Evolutionary conservation across 2,329 filamentous ascomycete genomes (phyloP), one percentile per base, ranked within the genome.

Genomic region (Pseudocercospora vitis): DNA sequence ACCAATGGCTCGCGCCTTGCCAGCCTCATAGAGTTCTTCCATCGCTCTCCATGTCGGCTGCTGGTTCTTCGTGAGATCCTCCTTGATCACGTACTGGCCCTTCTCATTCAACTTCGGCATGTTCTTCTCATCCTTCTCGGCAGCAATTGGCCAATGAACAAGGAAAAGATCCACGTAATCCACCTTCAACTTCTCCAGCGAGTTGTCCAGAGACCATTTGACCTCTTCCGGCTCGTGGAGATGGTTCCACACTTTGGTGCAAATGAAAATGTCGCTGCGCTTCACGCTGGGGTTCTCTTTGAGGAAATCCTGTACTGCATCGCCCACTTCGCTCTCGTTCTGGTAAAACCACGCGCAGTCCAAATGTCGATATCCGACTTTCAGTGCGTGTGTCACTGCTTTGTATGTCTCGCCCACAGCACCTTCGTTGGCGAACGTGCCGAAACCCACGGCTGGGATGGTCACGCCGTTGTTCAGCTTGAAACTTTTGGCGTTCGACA

Each of bases 401-500:
- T 73, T 76, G 74, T 84, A 83, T 39, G 79, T 79, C 73, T 83
- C 80, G 32, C 81, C 81, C 60, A 76, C 74, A 57, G 75, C 68
- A 52, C 83, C 85, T 72, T 88, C 85, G 69, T 80, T 87, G 68
- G 82, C 80, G 65, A 85, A 86, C 62, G 83, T 86, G 62, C 83
- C 83, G 63, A 86, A 86, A 21, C 83, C 83, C 26, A 86, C 72
- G 44, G 76, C 82, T 56, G 83, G 83, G 61, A 86, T 82, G 67
- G 76, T 77, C 55, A 85, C 79, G 62, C 79, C 80, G 66, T 81
- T 82, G 74, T 71, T 78, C 48, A 83, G 74, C 59, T 70, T 79
- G 71, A 77, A 81, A 40, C 73, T 75, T 65, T 73, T 73, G 61
- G 72, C 78, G 66, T 75, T 73, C 66, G 82, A 84, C 82, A 85